Evolutionary conservation across 352 stramenopile species (phyloP), one percentile per base, ranked within the genome.

Genomic region (Globisporangium perplexum): DNA sequence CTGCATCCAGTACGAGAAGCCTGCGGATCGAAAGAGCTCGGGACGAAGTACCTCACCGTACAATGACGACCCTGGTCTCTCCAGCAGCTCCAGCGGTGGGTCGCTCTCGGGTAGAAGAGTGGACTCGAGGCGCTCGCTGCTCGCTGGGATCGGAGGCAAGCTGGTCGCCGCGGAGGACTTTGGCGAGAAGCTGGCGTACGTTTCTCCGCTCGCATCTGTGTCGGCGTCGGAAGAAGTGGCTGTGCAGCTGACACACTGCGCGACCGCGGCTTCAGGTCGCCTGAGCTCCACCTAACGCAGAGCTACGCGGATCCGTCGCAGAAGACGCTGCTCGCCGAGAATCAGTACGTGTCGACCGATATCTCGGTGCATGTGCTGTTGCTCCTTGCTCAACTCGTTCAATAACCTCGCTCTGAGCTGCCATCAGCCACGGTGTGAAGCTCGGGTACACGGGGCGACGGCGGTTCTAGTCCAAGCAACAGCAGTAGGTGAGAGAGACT

Each of bases 71-170:
- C 7, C 28, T 7, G 56, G 53, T n/a, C 49, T 63, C 18, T 23
- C 12, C 15, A 56, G 43, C 43, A 82, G 63, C 53, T 44, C 48
- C 2, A 83, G 59, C 47, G 64, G 38, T 12, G 61, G 62, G 18
- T 71, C 60, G 12, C 57, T 82, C 20, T 74, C 68, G 35, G 63
- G 73, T 5, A 72, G 68, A 35, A 65, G 70, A 47, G 48, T 85
- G 14, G 71, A 84, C 47, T 72, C 74, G 1, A 73, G 72, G 14
- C 68, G 69, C 36, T 92, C 78, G 4, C 56, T 92, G n/a, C 79
- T 92, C 17, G 79, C 79, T 14, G 82, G 79, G 0, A 90, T 92
- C 26, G 78, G 41, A 46, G 41, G 78, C 15, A 87, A 90, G 20
- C 59, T 84, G 6, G 73, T 92, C n/a, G 75, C 82, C 17, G 64